Evolutionary conservation across 257 asterid genomes (phyloP), one percentile per base, ranked within the genome.

Genomic region (Solanum sitiens): DNA sequence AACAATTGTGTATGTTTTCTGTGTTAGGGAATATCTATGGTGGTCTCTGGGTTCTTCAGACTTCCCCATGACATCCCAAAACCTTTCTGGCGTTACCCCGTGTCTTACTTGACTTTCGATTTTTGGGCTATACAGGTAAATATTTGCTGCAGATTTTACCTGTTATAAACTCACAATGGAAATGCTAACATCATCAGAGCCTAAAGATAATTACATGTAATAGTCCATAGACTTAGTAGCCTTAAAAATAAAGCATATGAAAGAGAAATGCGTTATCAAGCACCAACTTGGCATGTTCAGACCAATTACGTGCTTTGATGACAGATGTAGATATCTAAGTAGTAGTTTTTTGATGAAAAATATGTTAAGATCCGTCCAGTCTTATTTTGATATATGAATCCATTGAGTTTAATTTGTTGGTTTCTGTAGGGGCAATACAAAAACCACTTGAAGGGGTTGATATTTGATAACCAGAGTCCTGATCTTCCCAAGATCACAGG

Each of bases 71-170:
- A 97, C 93, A 97, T 97, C 90, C 99, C 99, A 8, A 97, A 97
- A 92, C 96, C 98, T 14, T 90, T 97, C 89, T 97, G 99, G 99
- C 98, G 98, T 79, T 97, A 97, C 86, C 99, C 99, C 0, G 96
- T 97, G 98, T 95, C 99, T 35, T 97, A 95, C 93, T 92, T 97
- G 86, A 97, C 99, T 83, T 97, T 96, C 91, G 99, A 97, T 91
- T 96, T 94, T 95, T 97, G 99, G 99, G 99, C 99, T 25, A 91
- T 97, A 4, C 99, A 97, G 98, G 99, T 96, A 90, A 65, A 23
- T 16, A 11, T 7, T 16, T 74, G 30, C 82, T 74, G 10, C 82
- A 10, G 15, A 84, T 25, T 72, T 65, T 18, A 47, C 39, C 44
- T 50, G 8, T 11, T 47, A 50, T 47, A 10, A 47, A 80, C 70